Evolutionary conservation across 345 rosid species (phyloP), one percentile per base, ranked within the genome.

Genomic region (Odontarrhena argentea): DNA sequence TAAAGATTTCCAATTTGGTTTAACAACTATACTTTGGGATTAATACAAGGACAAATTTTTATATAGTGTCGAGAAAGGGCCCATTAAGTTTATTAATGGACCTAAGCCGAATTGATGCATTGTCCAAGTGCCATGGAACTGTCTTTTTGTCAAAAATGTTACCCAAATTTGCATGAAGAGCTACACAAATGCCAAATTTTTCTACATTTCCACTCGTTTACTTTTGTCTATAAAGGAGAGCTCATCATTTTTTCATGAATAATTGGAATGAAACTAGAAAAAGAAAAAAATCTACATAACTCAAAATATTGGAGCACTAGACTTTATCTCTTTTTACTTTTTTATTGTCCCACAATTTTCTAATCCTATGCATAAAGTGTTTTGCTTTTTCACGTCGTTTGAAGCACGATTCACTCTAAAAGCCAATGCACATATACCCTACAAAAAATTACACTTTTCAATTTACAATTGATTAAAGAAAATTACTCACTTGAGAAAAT

Each of bases 351-450:
- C 71, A 42, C 26, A 51, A 65, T 30, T 51, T 59, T 66, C 51
- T 50, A 73, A 26, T 44, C 37, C 24, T 66, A 60, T 28, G 51
- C 68, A 60, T 4, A 73, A 67, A 73, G 72, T 59, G 45, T 52
- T 53, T 6, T 28, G 63, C 63, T 25, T 66, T 18, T 73, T 45
- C 51, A 66, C 45, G 57, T 51, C 62, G 62, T 44, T 51, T 59
- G 67, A 13, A 43, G 55, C 62, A 59, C 55, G 62, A 59, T 51
- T 26, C 67, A 73, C 28, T 37, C 25, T 25, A 50, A 30, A 72
- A 65, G 36, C 3, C 1, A 5, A 6, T 57, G n/a, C 57, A 42
- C 36, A 34, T 12, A 65, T 65, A 57, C 60, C 70, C 70, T 22
- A 24, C 15, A 72, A 72, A 65, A 35, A 48, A 32, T 37, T 46